Conservation (phyloP, 1,284 basidiomycete genomes). For the Pseudomicrostroma phylloplanum region DNA sequence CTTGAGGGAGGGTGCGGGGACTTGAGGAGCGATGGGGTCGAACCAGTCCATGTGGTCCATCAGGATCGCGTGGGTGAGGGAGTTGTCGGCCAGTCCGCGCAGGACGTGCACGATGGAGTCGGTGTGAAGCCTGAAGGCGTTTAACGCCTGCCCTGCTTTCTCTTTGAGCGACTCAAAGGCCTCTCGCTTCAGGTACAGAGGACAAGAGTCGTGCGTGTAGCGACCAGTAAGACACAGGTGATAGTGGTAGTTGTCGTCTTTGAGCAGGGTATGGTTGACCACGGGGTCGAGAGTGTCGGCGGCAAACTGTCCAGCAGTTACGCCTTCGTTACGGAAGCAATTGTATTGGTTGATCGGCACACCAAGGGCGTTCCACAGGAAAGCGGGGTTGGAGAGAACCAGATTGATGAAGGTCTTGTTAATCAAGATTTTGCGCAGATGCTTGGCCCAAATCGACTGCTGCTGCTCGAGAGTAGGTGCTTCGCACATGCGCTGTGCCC, state of each 20-base stretch:
- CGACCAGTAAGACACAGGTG: slow-evolving; percentile 59
- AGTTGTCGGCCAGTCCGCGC: slow-evolving; percentile 39
- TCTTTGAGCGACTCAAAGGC: slow-evolving; percentile 62
- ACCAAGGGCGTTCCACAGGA: slow-evolving; percentile 77
- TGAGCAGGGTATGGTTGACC: slow-evolving; percentile 34
- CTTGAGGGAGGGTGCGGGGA: slow-evolving; percentile 51
- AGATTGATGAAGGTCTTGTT: slow-evolving; percentile 61
- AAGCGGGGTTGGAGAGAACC: slow-evolving; percentile 57
- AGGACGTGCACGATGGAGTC: slow-evolving; percentile 69
- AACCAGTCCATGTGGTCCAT: slow-evolving; percentile 81
- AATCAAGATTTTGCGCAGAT: slow-evolving; percentile 62
- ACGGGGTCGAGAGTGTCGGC: slow-evolving; percentile 50
- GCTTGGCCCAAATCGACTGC: slow-evolving; percentile 61
- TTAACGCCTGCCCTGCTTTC: slow-evolving; percentile 55
- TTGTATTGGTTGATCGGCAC: slow-evolving; percentile 70
- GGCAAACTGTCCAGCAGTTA: slow-evolving; percentile 48
- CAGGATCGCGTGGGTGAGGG: slow-evolving; percentile 55
- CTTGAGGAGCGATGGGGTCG: slow-evolving; percentile 56
- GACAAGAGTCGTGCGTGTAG: slow-evolving; percentile 66
- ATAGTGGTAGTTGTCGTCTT: slow-evolving; percentile 50
- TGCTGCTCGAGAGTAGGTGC: slow-evolving; percentile 62
- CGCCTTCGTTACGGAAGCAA: slow-evolving; percentile 64
- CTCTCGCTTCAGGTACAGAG: slow-evolving; percentile 64
- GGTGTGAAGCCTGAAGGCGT: slow-evolving; percentile 70
- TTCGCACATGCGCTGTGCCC: slow-evolving; percentile 61